Conservation (phyloP, 768 basidiomycete genomes). For the Mrakia hoshinonis region DNA sequence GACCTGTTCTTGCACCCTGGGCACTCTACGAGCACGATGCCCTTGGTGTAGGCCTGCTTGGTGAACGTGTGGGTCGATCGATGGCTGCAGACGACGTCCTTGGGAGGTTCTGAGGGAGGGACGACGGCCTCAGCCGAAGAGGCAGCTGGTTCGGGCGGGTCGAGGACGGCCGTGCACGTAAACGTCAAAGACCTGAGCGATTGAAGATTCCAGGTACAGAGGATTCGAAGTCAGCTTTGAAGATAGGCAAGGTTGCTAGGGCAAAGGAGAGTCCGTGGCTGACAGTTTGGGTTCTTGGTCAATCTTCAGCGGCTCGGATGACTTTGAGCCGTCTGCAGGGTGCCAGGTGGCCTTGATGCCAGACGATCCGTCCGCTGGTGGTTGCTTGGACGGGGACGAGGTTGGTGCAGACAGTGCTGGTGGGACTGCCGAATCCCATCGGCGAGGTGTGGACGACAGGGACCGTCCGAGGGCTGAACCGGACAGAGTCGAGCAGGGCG, state of each 20-base stretch:
- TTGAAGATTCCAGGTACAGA: not conserved
- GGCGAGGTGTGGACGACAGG: constrained; percentile 12
- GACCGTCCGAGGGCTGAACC: not conserved
- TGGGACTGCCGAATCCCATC: not conserved
- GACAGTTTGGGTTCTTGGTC: constrained; percentile 18
- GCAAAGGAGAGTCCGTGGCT: not conserved
- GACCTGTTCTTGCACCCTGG: constrained; percentile 82
- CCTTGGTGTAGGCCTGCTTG: constrained; percentile 70
- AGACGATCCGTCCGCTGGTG: not conserved
- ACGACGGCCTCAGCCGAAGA: not conserved
- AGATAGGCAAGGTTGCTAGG: not conserved
- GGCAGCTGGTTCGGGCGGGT: not conserved
- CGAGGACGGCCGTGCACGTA: constrained; percentile 65
- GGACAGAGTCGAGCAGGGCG: not conserved
- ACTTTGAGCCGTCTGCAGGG: constrained; percentile 1
- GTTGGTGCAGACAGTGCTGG: not conserved
- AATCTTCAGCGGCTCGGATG: constrained; percentile 1
- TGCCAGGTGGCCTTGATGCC: constrained; percentile 14
- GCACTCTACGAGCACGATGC: constrained; percentile 85
- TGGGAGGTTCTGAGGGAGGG: constrained; percentile 27
- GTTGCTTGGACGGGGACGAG: not conserved
- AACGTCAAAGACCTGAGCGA: constrained; percentile 50
- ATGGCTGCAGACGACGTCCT: constrained; percentile 48
- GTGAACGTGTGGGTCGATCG: constrained; percentile 85
- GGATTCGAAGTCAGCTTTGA: not conserved